Evolutionary conservation across 768 basidiomycete genomes (phyloP).

Genomic region (Terana coerulea): DNA sequence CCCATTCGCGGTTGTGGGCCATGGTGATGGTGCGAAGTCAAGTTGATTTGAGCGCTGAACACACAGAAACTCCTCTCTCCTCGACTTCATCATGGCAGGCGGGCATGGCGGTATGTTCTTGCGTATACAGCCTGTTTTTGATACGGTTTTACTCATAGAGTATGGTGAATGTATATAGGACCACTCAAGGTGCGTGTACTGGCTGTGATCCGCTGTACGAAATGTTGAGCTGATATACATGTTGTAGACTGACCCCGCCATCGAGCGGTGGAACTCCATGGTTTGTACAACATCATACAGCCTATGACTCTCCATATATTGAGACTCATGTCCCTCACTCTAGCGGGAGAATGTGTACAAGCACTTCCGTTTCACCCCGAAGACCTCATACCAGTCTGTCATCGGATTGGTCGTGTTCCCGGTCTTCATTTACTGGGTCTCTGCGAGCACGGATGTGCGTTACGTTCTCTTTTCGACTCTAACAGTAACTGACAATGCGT

Average conservation of each 20-base stretch:
- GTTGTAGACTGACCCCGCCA: conserved; percentile 42
- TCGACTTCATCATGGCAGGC: conserved; percentile 51
- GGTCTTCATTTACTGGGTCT: conserved; percentile 44
- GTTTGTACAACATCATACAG: conserved; percentile 26
- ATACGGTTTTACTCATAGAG: conserved; percentile 12
- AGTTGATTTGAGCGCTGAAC: conserved; percentile 17
- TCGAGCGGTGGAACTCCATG: conserved; percentile 59
- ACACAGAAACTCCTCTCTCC: conserved; percentile 19
- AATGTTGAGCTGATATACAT: conserved; percentile 4
- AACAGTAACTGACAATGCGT: neutral
- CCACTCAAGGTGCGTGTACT: conserved; percentile 48
- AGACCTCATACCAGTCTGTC: conserved; percentile 57
- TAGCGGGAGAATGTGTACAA: conserved; percentile 85
- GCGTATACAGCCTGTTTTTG: neutral
- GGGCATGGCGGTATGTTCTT: conserved; percentile 3
- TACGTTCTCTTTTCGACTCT: neutral
- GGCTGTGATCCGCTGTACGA: neutral
- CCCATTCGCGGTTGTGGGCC: conserved; percentile 85
- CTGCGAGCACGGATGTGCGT: conserved; percentile 37
- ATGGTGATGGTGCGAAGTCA: conserved; percentile 28
- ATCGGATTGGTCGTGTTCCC: conserved; percentile 67
- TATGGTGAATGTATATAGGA: conserved; percentile 34
- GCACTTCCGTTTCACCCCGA: conserved; percentile 75
- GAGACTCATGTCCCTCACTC: neutral
- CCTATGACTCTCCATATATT: too few relatives aligned